phyloP scores from a whole-genome alignment of 352 stramenopile genomes.

The Phytophthora multivora region DNA sequence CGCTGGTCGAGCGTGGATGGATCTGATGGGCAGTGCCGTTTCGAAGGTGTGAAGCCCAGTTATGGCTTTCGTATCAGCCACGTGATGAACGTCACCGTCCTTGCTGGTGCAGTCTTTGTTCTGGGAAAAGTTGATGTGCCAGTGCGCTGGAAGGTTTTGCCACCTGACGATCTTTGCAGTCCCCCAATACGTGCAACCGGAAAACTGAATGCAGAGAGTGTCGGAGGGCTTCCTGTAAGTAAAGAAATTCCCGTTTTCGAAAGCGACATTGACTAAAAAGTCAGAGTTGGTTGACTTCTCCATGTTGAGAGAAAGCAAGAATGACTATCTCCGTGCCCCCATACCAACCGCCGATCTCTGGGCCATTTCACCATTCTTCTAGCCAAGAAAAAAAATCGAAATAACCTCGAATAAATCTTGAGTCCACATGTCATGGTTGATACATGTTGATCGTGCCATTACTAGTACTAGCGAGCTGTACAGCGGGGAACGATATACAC shows the following conservation, averaged over 20 bases:
- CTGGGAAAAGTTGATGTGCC: conserved; percentile 4
- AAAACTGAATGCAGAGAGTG: conserved; percentile 8
- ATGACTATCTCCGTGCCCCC: no score
- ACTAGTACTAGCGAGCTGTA: no score
- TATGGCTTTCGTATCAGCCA: background rate
- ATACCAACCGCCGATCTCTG: no score
- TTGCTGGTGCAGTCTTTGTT: conserved; percentile 1
- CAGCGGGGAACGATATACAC: background rate
- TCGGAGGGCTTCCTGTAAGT: background rate
- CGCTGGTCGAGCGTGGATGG: conserved; percentile 1
- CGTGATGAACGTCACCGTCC: background rate
- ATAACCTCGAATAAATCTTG: no score
- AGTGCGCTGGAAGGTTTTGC: conserved; percentile 6
- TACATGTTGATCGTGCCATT: no score
- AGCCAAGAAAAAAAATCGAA: no score
- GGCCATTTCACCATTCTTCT: no score
- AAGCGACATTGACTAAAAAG: background rate
- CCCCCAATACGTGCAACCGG: background rate
- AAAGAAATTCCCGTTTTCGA: conserved; percentile 3
- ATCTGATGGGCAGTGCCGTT: background rate
- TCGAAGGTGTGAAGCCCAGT: background rate
- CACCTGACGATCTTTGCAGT: background rate
- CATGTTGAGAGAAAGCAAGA: no score
- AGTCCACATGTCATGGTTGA: no score
- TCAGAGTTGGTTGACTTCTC: no score